phyloP scores from a whole-genome alignment of 331 rosid genomes.

The Arachis monticola region DNA sequence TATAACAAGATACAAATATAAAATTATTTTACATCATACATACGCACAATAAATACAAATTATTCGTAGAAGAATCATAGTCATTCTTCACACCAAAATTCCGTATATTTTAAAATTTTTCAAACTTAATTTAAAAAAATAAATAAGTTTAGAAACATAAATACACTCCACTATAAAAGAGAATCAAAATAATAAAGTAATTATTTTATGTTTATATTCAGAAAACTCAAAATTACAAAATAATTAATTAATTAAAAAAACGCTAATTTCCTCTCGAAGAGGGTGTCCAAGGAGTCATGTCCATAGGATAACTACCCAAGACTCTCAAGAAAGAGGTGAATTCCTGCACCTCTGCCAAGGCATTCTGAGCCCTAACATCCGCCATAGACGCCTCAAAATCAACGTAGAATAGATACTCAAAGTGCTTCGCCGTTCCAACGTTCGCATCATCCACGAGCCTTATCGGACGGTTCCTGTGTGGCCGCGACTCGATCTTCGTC shows the following conservation, averaged over 20 bases:
- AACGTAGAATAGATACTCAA: conserved; percentile 84
- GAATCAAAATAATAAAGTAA: conserved; percentile 31
- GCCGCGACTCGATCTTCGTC: conserved; percentile 92
- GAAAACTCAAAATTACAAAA: conserved; percentile 20
- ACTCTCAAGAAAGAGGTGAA: conserved; percentile 91
- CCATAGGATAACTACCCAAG: conserved; percentile 92
- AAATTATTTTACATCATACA: not conserved
- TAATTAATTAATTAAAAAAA: too few species aligned
- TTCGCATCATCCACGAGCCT: conserved; percentile 77
- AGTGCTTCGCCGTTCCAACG: conserved; percentile 89
- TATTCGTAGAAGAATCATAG: too few species aligned
- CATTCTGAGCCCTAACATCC: conserved; percentile 81
- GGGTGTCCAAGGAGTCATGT: conserved; percentile 83
- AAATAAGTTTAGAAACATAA: not conserved
- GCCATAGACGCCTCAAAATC: conserved; percentile 98
- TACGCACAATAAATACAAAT: not conserved
- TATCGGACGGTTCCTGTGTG: conserved; percentile 87
- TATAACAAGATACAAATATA: too few species aligned
- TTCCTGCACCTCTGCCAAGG: conserved; percentile 90
- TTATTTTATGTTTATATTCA: conserved; percentile 17
- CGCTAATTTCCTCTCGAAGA: conserved; percentile 46
- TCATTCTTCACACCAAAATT: not conserved
- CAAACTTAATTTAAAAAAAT: not conserved
- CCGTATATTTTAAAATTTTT: not conserved
- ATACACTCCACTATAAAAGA: not conserved